Evolutionary conservation across 768 basidiomycete species (phyloP).

Genomic region (Xanthoconium stramineum): DNA sequence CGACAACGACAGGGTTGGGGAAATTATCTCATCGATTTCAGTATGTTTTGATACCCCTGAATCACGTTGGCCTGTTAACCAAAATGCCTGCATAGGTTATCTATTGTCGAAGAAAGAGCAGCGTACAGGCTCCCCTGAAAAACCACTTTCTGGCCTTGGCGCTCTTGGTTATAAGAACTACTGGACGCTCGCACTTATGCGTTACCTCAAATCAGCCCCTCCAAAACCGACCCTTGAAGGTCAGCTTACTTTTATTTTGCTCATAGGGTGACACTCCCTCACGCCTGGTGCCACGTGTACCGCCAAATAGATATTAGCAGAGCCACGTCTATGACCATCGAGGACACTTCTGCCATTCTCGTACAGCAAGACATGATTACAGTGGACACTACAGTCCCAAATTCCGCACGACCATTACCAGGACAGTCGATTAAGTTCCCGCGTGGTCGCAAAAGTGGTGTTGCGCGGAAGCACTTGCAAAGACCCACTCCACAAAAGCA

Average conservation of each 20-base stretch:
- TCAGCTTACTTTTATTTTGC: constrained; percentile 32
- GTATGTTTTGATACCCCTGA: constrained; percentile 39
- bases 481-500: constrained; percentile 48
- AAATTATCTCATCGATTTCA: constrained; percentile 95
- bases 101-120: constrained; percentile 93
- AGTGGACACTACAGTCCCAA: constrained; percentile 44
- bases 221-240: constrained; percentile 71
- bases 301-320: constrained; percentile 66
- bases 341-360: constrained; percentile 81
- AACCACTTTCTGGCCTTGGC: constrained; percentile 90
- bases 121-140: constrained; percentile 88
- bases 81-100: constrained; percentile 60
- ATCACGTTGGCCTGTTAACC: constrained; percentile 1
- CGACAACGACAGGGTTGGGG: constrained; percentile 96
- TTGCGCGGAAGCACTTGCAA: constrained; percentile 62
- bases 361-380: constrained; percentile 72
- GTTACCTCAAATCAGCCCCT: constrained; percentile 64
- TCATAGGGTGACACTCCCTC: constrained; percentile 12
- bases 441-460: constrained; percentile 63
- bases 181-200: constrained; percentile 87
- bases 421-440: constrained; percentile 76
- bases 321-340: constrained; percentile 86
- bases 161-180: constrained; percentile 94
- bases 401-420: constrained; percentile 60
- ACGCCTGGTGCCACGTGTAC: constrained; percentile 20